Percentiles rank a stretch among this genome's conserved stretches.
Conservation (phyloP, 495 filamentous ascomycete genomes). For the Aspergillus kassunensis region DNA sequence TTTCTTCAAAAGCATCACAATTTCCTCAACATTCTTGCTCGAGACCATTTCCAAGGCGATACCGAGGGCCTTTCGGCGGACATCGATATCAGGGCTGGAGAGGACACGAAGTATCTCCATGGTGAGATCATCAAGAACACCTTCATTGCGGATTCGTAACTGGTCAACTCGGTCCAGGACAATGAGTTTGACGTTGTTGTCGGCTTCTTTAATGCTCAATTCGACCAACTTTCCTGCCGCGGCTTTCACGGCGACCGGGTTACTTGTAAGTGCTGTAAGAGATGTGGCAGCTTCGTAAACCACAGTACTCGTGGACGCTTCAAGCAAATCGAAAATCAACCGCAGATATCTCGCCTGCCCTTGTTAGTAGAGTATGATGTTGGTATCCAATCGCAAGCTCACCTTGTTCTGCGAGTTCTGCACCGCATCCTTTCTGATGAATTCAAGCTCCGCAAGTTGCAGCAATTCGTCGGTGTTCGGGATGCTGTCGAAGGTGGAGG, state of each 20-base stretch:
- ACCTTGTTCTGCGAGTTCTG: conserved; percentile 93
- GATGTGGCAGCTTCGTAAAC: conserved; percentile 98
- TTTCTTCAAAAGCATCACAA: conserved; percentile 93
- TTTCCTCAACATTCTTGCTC: conserved; percentile 98
- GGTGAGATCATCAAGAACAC: conserved; percentile 89
- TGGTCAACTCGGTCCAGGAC: conserved; percentile 94
- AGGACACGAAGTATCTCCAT: conserved; percentile 99
- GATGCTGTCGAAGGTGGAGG: conserved; percentile 88
- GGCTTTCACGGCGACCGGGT: conserved; percentile 96
- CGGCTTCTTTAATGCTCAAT: conserved; percentile 90
- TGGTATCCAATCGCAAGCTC: conserved; percentile 15
- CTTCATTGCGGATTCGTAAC: conserved; percentile 85
- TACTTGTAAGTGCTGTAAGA: conserved; percentile 89
- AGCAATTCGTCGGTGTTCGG: conserved; percentile 91
- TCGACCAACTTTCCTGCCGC: conserved; percentile 96
- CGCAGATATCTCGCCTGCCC: conserved; percentile 78
- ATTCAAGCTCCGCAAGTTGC: conserved; percentile 91
- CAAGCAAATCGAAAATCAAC: conserved; percentile 93
- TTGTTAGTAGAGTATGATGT: conserved; percentile 22
- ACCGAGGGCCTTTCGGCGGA: conserved; percentile 83
- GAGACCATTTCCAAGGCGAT: conserved; percentile 97
- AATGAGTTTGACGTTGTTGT: conserved; percentile 99
- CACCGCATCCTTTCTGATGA: conserved; percentile 95
- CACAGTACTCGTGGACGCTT: conserved; percentile 88
- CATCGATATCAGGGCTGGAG: conserved; percentile 93